Evolutionary conservation across 495 filamentous ascomycete genomes (phyloP).

Genomic region (Aspergillus coremiiformis): DNA sequence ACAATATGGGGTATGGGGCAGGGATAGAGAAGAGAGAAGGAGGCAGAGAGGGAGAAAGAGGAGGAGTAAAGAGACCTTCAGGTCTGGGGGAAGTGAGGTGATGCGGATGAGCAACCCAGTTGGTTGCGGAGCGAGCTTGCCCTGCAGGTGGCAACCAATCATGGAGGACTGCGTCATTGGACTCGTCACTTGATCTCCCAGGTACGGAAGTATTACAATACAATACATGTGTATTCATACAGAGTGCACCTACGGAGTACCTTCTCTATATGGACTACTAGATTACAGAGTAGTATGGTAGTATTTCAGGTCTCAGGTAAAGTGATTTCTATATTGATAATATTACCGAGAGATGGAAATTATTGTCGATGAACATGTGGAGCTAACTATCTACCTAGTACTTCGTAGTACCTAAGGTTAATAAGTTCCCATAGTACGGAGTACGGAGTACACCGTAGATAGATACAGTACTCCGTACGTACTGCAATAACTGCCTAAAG

Average conservation of each 20-base stretch:
- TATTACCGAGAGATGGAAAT: neutral
- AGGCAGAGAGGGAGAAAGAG: neutral
- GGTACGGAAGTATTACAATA: too few relatives aligned
- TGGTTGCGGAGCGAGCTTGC: constrained; percentile 27
- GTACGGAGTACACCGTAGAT: too few relatives aligned
- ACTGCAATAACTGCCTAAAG: too few relatives aligned
- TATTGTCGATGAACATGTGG: constrained; percentile 6
- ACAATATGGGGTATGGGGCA: constrained; percentile 17
- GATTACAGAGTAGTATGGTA: too few relatives aligned
- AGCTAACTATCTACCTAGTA: too few relatives aligned
- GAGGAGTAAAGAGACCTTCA: constrained; percentile 3
- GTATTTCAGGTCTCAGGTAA: too few relatives aligned
- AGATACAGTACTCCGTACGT: too few relatives aligned
- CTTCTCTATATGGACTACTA: too few relatives aligned
- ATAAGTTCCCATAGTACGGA: too few relatives aligned
- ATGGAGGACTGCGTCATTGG: constrained; percentile 19
- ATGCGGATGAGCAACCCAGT: constrained; percentile 13
- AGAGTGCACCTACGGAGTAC: too few relatives aligned
- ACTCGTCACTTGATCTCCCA: constrained; percentile 8
- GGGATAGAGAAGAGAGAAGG: constrained; percentile 8
- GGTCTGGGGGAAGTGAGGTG: constrained; percentile 11
- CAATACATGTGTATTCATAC: neutral
- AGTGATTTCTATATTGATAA: neutral
- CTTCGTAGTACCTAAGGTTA: too few relatives aligned
- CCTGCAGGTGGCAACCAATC: constrained; percentile 19